Base-by-base conservation (phyloP, 345 rosid genomes). In the Eucalyptus marginata region DNA sequence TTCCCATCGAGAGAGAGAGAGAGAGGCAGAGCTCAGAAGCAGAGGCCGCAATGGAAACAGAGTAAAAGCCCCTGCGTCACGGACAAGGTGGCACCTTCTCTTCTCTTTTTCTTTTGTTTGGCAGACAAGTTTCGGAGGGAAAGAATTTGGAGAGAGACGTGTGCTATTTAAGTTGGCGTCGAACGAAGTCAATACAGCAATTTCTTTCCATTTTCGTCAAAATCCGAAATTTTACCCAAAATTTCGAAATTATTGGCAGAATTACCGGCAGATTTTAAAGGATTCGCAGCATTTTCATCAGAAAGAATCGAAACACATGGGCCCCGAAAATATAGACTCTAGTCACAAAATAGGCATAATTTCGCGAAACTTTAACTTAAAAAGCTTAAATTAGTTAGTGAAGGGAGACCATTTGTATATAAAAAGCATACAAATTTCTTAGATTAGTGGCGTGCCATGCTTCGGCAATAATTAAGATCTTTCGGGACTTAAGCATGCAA, bases 301-400 rank as follows among this genome's bases (percentile, higher is more conserved):
- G 20, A 31, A 64, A 64, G 16, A 64, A 64, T 64, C 20, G 4
- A 15, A 64, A 64, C 10, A n/a, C 36, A 64, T 1, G 18, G 0
- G 20, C 20, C 40, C 10, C 5, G 2, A 64, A 64, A 64, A n/a
- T n/a, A 7, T 0, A 7, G 40, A 15, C 76, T n/a, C 20, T 2
- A 2, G 0, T 64, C 40, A n/a, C 0, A 5, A 64, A n/a, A 64
- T 64, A 64, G 2, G 5, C 5, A 3, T 64, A 64, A n/a, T 14
- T 7, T 15, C 3, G 2, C 0, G 17, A 62, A 62, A 62, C 20
- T n/a, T 62, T 7, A 62, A 62, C 3, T 7, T 8, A 8, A n/a
- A 64, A 64, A n/a, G 25, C 2, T 64, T 15, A 1, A 64, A 64
- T 64, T 64, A 15, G 5, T 15, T 3, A n/a, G 10, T 7, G 2